Conservation (phyloP, 2,329 filamentous ascomycete species). For the Epichloe baconii region DNA sequence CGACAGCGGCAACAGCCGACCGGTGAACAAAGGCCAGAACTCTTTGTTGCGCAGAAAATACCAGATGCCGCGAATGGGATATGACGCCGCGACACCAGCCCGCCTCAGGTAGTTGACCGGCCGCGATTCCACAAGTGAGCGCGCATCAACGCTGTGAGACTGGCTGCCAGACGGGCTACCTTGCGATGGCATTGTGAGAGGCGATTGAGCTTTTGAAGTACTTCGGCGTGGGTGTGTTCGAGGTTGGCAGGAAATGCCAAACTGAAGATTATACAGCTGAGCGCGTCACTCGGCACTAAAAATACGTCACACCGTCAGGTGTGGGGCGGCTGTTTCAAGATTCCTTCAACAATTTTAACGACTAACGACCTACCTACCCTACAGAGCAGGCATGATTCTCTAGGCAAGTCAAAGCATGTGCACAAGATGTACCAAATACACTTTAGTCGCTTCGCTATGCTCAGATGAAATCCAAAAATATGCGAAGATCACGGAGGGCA, state of each 20-base stretch:
- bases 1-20: slow-evolving; percentile 66
- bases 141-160: slow-evolving; percentile 4
- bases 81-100: slow-evolving; percentile 35
- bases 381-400: too few species aligned
- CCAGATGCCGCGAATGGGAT: slow-evolving; percentile 59
- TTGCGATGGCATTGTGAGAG: slow-evolving; percentile 4
- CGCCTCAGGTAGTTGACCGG: slow-evolving; percentile 29
- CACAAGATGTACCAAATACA: too few species aligned
- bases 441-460: too few species aligned
- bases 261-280: background rate
- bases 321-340: background rate
- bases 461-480: too few species aligned
- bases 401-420: too few species aligned
- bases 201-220: background rate
- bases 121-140: slow-evolving; percentile 11
- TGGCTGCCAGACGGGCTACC: slow-evolving; percentile 3
- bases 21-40: slow-evolving; percentile 68
- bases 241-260: background rate
- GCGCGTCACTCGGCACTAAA: background rate
- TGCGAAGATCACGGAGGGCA: too few species aligned
- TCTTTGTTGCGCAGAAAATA: slow-evolving; percentile 69
- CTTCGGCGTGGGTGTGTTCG: background rate
- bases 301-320: background rate
- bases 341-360: background rate
- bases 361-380: background rate